Evolutionary conservation across 2,329 filamentous ascomycete species (phyloP), one percentile per base, ranked within the genome.

Genomic region (Phaeophleospora eucalypticola): DNA sequence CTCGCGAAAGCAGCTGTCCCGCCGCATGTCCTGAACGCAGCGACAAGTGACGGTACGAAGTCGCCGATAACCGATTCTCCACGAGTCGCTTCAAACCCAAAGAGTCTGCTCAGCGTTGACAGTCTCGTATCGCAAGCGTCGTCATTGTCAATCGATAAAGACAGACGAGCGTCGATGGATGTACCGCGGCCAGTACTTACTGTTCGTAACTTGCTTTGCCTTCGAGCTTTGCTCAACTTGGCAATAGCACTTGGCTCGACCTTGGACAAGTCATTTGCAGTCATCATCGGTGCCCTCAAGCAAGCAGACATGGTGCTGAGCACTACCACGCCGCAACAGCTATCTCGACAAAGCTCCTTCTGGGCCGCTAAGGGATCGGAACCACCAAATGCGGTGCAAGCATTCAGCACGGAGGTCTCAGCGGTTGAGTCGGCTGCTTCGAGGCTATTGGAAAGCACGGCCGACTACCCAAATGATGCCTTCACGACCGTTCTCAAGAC

Each of bases 201-300:
- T 55, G 91, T 89, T 2, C 80, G 93, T 6, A 97, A 98, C 61
- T 72, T 98, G 3, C 74, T 97, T 1, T 98, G 93, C 59, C 73
- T 98, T 36, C 78, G 94, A 60, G 93, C 93, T 21, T 75, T 98
- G 14, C 72, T 98, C n/a, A 98, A 98, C 58, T 71, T 98, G 3
- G 93, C 93, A 2, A 98, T 97, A 60, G 93, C 93, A 2, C 71
- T 98, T 1, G 93, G 93, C 0, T 89, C 93, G 2, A 95, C 89
- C 0, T 75, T 98, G 1, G 83, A 86, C 29, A 76, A 79, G 12
- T 87, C 91, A 1, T 98, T 94, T 87, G 83, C 83, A 1, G 97
- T 98, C 48, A 76, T 98, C 14, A 77, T 98, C 1, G 90, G 95
- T 61, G 95, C 90, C 0, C 71, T 98, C 6, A 89, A 96, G 61